phyloP scores from a whole-genome alignment of 2,329 filamentous ascomycete species.

The Aspergillus sojae region DNA sequence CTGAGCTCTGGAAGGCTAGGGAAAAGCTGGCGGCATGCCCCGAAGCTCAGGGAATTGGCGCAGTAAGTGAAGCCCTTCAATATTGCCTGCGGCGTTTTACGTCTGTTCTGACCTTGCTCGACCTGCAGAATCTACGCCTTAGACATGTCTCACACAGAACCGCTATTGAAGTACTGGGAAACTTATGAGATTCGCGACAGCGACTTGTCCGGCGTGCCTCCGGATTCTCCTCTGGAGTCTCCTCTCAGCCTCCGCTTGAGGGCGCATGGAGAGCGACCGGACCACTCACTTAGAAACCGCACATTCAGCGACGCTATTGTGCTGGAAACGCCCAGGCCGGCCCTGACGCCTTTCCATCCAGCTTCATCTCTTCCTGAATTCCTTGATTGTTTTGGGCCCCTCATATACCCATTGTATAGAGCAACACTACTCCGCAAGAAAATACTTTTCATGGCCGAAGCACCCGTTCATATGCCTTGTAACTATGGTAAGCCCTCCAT shows the following conservation, averaged over 20 bases:
- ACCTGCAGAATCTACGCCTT: conserved; percentile 58
- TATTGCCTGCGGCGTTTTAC: neutral
- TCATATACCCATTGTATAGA: conserved; percentile 89
- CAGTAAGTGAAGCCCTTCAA: conserved; percentile 49
- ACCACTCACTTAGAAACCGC: conserved; percentile 35
- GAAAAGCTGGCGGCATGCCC: conserved; percentile 84
- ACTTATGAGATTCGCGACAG: conserved; percentile 41
- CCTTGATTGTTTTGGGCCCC: conserved; percentile 81
- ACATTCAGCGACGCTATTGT: conserved; percentile 47
- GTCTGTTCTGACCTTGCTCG: conserved; percentile 16
- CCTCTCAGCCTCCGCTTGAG: conserved; percentile 53
- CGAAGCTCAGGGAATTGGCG: conserved; percentile 73
- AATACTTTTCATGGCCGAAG: conserved; percentile 81
- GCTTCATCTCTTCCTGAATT: conserved; percentile 79
- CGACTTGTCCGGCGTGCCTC: conserved; percentile 36
- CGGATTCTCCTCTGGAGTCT: conserved; percentile 57
- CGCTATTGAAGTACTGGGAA: conserved; percentile 82
- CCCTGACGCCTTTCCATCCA: conserved; percentile 77
- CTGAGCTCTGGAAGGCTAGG: conserved; percentile 83
- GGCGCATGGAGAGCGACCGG: conserved; percentile 52
- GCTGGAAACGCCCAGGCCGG: conserved; percentile 52
- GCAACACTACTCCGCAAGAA: conserved; percentile 84
- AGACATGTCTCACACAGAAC: conserved; percentile 62
- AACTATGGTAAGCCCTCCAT: conserved; percentile 72
- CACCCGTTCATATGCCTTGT: conserved; percentile 82